Percentiles rank a stretch among this genome's conserved stretches.
These are phyloP conservation scores for Sungouiella thailandica DNA, from an alignment of 805 yeast species.

Conservation along the genomic window DNA sequence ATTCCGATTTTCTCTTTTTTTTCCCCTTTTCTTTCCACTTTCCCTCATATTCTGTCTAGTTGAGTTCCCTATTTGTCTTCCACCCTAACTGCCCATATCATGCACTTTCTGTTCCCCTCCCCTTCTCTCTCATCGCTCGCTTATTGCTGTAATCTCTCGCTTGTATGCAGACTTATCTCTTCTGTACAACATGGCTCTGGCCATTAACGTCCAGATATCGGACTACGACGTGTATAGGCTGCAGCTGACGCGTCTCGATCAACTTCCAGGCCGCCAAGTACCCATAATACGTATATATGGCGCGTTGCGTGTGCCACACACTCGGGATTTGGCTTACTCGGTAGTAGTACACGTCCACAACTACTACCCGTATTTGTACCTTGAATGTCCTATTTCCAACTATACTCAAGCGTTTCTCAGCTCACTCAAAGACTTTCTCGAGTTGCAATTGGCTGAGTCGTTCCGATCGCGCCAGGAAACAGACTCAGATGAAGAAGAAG, in stretches of 20 bases:
- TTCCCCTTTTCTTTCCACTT: too few species aligned
- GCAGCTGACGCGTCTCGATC: slow-evolving; percentile 52
- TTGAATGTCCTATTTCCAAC: slow-evolving; percentile 48
- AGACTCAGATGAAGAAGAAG: slow-evolving; percentile 8
- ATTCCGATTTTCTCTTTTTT: too few species aligned
- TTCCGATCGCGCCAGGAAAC: slow-evolving; percentile 20
- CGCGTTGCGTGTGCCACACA: slow-evolving; percentile 46
- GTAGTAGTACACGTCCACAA: slow-evolving; percentile 72
- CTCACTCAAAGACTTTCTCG: slow-evolving; percentile 44
- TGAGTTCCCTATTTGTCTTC: too few species aligned
- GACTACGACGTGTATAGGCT: slow-evolving; percentile 62
- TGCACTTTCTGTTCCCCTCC: too few species aligned
- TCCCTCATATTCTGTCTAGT: too few species aligned
- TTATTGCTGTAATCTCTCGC: too few species aligned
- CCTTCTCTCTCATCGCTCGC: too few species aligned
- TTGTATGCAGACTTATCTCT: too few species aligned
- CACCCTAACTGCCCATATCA: too few species aligned
- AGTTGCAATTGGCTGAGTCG: slow-evolving; percentile 36
- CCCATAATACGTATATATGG: slow-evolving; percentile 83
- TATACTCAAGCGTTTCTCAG: slow-evolving; percentile 26
- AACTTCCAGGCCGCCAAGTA: slow-evolving; percentile 41
- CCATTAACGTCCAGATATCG: slow-evolving; percentile 46
- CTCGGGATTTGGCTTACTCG: slow-evolving; percentile 19
- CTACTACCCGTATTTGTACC: slow-evolving; percentile 72
- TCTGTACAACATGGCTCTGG: slow-evolving; percentile 13